Percentiles rank a stretch among this genome's conserved stretches.
Conservation (phyloP, 2,329 filamentous ascomycete species). For the Colletotrichum karsti region DNA sequence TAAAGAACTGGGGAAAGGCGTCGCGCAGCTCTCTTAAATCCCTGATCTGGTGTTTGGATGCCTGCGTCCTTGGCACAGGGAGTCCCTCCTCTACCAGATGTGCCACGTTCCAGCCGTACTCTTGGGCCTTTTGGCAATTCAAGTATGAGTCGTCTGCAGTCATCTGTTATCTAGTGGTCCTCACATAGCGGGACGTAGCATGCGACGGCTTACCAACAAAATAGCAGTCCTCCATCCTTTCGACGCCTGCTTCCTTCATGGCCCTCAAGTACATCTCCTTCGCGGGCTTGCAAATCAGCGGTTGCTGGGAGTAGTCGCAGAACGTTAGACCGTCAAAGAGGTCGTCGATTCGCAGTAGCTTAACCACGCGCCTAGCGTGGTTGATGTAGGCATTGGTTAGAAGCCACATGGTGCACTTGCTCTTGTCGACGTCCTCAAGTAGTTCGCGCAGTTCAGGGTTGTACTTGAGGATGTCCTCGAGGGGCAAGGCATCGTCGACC, state of each 20-base stretch:
- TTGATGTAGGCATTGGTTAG: conserved; percentile 96
- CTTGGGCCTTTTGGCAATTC: conserved; percentile 81
- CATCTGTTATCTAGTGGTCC: conserved; percentile 20
- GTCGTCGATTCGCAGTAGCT: conserved; percentile 82
- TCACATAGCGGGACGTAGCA: neutral
- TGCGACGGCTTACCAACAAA: conserved; percentile 82
- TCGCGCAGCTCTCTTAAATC: conserved; percentile 78
- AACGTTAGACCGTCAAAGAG: conserved; percentile 95
- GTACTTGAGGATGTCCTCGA: conserved; percentile 85
- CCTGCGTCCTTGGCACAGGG: conserved; percentile 67
- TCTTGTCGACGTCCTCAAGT: conserved; percentile 82
- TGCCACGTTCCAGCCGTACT: conserved; percentile 84
- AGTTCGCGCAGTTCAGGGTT: conserved; percentile 78
- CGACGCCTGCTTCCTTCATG: conserved; percentile 83
- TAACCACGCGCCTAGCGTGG: conserved; percentile 85
- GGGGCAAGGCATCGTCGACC: conserved; percentile 92
- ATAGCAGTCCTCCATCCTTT: conserved; percentile 77
- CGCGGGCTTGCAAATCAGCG: conserved; percentile 88
- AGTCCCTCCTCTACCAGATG: conserved; percentile 86
- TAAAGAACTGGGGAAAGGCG: conserved; percentile 89
- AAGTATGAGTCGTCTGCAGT: conserved; percentile 81
- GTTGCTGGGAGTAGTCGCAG: conserved; percentile 82
- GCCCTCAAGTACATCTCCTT: conserved; percentile 86
- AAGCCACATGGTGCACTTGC: conserved; percentile 89
- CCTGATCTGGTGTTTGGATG: conserved; percentile 79